phyloP scores from a whole-genome alignment of 164 flowering plant genomes.

The Vitis vinifera region DNA sequence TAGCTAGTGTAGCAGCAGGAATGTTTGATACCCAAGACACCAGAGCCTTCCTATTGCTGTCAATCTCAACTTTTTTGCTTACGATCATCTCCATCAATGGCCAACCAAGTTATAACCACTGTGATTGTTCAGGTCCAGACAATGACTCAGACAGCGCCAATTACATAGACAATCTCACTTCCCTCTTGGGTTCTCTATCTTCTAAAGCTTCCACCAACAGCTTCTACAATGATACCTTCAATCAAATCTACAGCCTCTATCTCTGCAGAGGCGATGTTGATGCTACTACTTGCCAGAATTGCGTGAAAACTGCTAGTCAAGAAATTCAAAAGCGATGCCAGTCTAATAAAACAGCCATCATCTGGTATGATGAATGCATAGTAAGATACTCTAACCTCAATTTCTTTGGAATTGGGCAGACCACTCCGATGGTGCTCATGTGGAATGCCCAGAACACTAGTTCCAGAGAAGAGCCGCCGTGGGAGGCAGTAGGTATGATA shows the following conservation, averaged over 20 bases:
- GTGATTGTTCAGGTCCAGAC: conserved; percentile 5
- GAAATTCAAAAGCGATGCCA: conserved; percentile 14
- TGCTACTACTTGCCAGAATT: conserved; percentile 7
- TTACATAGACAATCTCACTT: conserved; percentile 5
- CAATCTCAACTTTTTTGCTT: background rate
- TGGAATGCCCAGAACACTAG: background rate
- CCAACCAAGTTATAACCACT: conserved; percentile 8
- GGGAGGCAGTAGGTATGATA: too few relatives aligned
- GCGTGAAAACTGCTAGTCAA: conserved; percentile 15
- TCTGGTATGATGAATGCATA: conserved; percentile 34
- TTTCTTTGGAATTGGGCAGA: conserved; percentile 6
- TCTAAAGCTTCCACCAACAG: conserved; percentile 11
- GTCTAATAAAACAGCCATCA: background rate
- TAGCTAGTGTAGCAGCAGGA: background rate
- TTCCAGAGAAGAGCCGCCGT: too few relatives aligned
- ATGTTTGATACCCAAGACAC: background rate
- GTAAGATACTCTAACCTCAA: conserved; percentile 17
- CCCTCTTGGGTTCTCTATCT: conserved; percentile 13
- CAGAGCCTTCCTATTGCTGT: background rate
- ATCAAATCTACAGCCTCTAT: conserved; percentile 14
- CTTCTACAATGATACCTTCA: conserved; percentile 11
- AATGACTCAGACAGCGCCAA: background rate
- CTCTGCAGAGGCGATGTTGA: conserved; percentile 28
- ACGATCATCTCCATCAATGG: background rate
- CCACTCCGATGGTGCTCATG: background rate